Conservation (phyloP, 164 flowering plant species). For the Echeveria elegans region DNA sequence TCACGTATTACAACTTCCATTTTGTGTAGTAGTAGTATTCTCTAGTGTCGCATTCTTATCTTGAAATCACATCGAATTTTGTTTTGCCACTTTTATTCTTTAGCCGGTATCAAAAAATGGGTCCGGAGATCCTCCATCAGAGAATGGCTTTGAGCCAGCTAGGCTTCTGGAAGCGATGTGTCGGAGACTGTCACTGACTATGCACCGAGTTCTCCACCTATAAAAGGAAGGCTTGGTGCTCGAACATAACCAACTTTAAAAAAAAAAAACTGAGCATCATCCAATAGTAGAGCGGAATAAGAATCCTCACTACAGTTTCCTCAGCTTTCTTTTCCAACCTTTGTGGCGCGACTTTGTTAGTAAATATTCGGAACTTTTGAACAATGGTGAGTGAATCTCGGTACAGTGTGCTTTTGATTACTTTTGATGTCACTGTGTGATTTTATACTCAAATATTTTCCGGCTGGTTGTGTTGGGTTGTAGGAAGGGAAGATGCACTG, state of each 20-base stretch:
- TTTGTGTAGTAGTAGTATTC: neutral
- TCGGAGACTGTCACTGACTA: neutral
- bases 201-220: constrained; percentile 1
- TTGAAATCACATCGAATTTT: neutral
- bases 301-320: neutral
- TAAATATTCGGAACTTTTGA: constrained; percentile 1
- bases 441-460: neutral
- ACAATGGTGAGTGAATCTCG: neutral
- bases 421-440: neutral
- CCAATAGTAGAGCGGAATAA: neutral
- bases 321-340: constrained; percentile 6
- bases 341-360: neutral
- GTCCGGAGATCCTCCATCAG: neutral
- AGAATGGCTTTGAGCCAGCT: constrained; percentile 4
- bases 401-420: neutral
- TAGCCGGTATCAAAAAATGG: neutral
- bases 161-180: neutral
- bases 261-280: neutral
- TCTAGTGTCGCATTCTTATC: neutral
- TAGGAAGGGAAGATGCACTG: constrained; percentile 46
- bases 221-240: neutral
- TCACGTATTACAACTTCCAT: neutral
- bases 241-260: neutral
- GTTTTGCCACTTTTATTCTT: neutral
- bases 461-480: neutral